Conservation (phyloP, 192 early-diverging fungal species). For the Physocladia obscura region DNA sequence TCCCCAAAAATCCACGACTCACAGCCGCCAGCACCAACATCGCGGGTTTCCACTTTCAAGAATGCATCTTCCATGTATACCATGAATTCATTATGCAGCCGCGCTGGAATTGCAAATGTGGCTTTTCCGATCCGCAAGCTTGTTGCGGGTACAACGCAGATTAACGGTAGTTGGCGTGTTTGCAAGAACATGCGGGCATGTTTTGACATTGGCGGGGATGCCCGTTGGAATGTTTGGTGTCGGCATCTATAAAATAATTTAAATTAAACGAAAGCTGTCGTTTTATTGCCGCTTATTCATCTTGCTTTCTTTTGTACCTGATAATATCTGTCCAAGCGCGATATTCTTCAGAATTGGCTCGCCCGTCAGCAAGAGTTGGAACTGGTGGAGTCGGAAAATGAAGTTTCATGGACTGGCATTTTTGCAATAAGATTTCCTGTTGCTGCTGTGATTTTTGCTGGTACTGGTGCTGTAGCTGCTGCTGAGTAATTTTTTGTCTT, state of each 20-base stretch:
- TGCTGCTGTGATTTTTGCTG: background rate
- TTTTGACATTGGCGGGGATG: slow-evolving; percentile 23
- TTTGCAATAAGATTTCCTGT: background rate
- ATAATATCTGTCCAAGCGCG: slow-evolving; percentile 29
- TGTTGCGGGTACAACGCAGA: slow-evolving; percentile 6
- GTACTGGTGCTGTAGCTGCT: background rate
- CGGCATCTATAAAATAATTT: background rate
- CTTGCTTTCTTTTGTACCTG: slow-evolving; percentile 7
- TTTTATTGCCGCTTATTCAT: too few species aligned
- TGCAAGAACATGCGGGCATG: slow-evolving; percentile 18
- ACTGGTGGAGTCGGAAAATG: slow-evolving; percentile 10
- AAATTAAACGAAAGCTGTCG: background rate
- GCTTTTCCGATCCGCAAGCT: slow-evolving; percentile 13
- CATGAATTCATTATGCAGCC: slow-evolving; percentile 16
- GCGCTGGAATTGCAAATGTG: slow-evolving; percentile 23
- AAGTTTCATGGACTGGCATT: background rate
- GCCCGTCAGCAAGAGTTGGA: background rate
- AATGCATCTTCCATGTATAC: slow-evolving; percentile 22
- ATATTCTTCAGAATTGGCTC: background rate
- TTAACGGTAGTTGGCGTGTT: background rate
- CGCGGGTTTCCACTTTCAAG: too few species aligned
- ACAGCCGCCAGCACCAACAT: too few species aligned
- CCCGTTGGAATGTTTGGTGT: slow-evolving; percentile 19
- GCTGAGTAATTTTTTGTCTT: too few species aligned
- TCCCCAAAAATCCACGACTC: slow-evolving; percentile 27